Percentiles rank a stretch among this genome's conserved stretches.
phyloP scores from a whole-genome alignment of 1,284 basidiomycete genomes.

The Albatrellus sp. region DNA sequence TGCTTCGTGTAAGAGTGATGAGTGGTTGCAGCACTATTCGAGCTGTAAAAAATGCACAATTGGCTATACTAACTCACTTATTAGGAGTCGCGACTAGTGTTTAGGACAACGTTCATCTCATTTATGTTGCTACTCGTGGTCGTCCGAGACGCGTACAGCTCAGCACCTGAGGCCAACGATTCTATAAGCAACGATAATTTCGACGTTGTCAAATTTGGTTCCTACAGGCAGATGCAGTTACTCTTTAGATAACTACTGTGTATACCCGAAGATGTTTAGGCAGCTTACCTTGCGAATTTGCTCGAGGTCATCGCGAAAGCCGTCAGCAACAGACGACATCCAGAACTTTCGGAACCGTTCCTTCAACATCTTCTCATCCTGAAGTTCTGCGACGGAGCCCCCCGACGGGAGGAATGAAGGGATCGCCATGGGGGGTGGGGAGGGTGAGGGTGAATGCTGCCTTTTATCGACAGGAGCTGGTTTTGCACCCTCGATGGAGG shows the following conservation, averaged over 20 bases:
- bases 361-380: slow-evolving; percentile 41
- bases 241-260: background rate
- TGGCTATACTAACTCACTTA: too few species aligned
- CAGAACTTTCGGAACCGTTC: slow-evolving; percentile 66
- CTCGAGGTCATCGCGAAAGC: slow-evolving; percentile 66
- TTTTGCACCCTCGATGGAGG: slow-evolving; percentile 5
- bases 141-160: slow-evolving; percentile 42
- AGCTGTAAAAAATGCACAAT: too few species aligned
- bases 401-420: slow-evolving; percentile 35
- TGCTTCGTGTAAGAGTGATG: too few species aligned
- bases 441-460: slow-evolving; percentile 31
- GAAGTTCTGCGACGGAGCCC: slow-evolving; percentile 9
- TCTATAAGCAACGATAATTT: slow-evolving; percentile 62
- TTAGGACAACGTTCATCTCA: slow-evolving; percentile 39
- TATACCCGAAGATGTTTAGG: background rate
- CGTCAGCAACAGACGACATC: slow-evolving; percentile 70
- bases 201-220: slow-evolving; percentile 55
- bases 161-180: slow-evolving; percentile 63
- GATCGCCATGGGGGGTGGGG: slow-evolving; percentile 35
- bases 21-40: too few species aligned
- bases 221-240: slow-evolving; percentile 26
- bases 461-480: slow-evolving; percentile 3
- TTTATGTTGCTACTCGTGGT: slow-evolving; percentile 20
- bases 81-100: slow-evolving; percentile 2
- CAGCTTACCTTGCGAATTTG: slow-evolving; percentile 58